phyloP scores from a whole-genome alignment of 495 filamentous ascomycete genomes.

The Copromyces sp. region DNA sequence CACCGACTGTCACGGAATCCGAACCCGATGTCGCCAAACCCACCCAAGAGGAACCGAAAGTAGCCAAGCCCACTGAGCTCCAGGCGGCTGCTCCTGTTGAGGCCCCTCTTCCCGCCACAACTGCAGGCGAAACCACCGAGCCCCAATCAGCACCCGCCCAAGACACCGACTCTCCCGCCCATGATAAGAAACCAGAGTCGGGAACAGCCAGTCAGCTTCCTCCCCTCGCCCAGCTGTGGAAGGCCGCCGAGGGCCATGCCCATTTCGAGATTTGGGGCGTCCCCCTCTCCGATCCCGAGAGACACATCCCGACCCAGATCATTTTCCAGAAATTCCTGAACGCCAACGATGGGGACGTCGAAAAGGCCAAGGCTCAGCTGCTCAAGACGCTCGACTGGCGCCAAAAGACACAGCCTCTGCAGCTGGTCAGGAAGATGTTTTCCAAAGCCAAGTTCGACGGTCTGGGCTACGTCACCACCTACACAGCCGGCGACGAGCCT shows the following conservation, averaged over 20 bases:
- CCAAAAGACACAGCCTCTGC: constrained; percentile 43
- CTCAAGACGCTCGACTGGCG: constrained; percentile 72
- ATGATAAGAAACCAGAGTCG: background rate
- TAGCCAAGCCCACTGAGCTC: background rate
- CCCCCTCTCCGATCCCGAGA: constrained; percentile 38
- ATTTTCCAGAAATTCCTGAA: constrained; percentile 86
- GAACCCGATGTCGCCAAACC: background rate
- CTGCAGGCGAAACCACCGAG: background rate
- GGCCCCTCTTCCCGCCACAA: too few species aligned
- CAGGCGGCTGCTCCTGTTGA: background rate
- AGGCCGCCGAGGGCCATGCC: constrained; percentile 19
- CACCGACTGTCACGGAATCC: background rate
- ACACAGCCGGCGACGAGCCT: constrained; percentile 17
- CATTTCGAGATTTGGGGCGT: constrained; percentile 78
- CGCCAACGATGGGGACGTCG: constrained; percentile 68
- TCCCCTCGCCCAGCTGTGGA: constrained; percentile 28
- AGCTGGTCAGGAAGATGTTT: constrained; percentile 38
- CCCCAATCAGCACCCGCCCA: background rate
- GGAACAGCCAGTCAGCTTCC: background rate
- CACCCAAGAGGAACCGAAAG: background rate
- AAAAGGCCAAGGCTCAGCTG: constrained; percentile 64
- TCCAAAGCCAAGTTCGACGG: constrained; percentile 45
- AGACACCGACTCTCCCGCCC: background rate
- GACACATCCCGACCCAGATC: constrained; percentile 62
- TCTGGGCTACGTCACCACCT: constrained; percentile 45